Conservation (phyloP, 2,329 filamentous ascomycete species). For the Setomelanomma holmii region DNA sequence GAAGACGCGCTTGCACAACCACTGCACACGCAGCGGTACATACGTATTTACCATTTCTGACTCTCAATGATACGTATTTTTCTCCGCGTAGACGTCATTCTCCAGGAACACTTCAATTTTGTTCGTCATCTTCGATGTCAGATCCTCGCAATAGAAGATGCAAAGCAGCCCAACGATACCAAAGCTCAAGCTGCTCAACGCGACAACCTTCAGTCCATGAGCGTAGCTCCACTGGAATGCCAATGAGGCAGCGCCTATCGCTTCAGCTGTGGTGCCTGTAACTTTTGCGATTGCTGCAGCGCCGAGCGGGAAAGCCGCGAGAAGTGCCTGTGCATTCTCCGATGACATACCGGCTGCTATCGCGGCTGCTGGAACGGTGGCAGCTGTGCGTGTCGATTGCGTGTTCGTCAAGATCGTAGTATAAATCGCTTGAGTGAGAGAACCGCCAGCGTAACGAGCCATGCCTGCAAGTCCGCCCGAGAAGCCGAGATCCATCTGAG, state of each 20-base stretch:
- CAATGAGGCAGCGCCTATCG: slow-evolving; percentile 22
- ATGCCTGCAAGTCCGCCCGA: slow-evolving; percentile 46
- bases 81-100: slow-evolving; percentile 35
- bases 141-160: slow-evolving; percentile 29
- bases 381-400: slow-evolving; percentile 20
- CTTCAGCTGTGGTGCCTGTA: slow-evolving; percentile 20
- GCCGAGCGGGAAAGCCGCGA: slow-evolving; percentile 32
- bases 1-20: too few relatives aligned
- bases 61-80: slow-evolving; percentile 14
- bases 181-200: slow-evolving; percentile 29
- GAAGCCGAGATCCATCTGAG: slow-evolving; percentile 58
- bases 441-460: slow-evolving; percentile 34
- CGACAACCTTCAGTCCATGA: slow-evolving; percentile 27
- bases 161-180: slow-evolving; percentile 26
- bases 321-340: slow-evolving; percentile 26
- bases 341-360: slow-evolving; percentile 26
- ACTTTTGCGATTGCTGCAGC: slow-evolving; percentile 27
- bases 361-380: slow-evolving; percentile 27
- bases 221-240: slow-evolving; percentile 33
- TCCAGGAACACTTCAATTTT: slow-evolving; percentile 37
- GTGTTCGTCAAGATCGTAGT: slow-evolving; percentile 53
- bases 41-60: too few relatives aligned
- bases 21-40: too few relatives aligned
- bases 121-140: slow-evolving; percentile 35
- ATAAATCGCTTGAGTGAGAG: slow-evolving; percentile 43